Base-by-base conservation (phyloP, 148 eudicot genomes). In the Fagopyrum tataricum region DNA sequence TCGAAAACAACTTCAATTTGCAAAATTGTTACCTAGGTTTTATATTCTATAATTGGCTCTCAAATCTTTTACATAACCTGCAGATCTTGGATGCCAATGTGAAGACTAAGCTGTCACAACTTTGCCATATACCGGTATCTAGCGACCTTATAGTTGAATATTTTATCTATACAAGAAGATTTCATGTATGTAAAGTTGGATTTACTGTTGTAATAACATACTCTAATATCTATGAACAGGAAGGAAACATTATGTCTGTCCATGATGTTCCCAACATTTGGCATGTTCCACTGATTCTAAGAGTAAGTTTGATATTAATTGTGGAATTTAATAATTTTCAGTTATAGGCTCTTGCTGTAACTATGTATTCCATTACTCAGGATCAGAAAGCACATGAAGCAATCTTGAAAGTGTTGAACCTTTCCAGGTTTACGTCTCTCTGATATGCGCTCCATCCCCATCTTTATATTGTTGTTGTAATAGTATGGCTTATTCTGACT, bases 181-280 rank as follows among this genome's bases (percentile, higher is more conserved):
- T 21, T 26, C 3, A 7, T 46, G 8, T 10, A 8, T 46, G 49
- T 46, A 46, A 40, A n/a, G 55, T 51, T 43, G 51, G 10, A 44
- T 46, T 42, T 44, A 42, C 14, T 37, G 6, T 15, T 47, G 21
- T n/a, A 26, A 66, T 44, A 49, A 66, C 17, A 49, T 51, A 21
- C 40, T 41, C 20, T 73, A 44, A 20, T 48, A 70, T 69, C 48
- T 47, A 21, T 59, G 75, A 59, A 67, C 87, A 95, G 98, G 80
- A 51, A 15, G 89, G 86, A 71, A 84, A 88, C 79, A 96, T 96
- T 14, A 76, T 92, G 75, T 88, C 96, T 47, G 83, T 96, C 13
- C 84, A 85, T 75, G 99, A 96, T 70, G 99, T 96, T 68, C 82
- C 99, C 79, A 96, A 96, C 84, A 96, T 96, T 51, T 96, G 99